Evolutionary conservation across 176 grass and related monocot species (phyloP).

Genomic region (Alloteropsis semialata): DNA sequence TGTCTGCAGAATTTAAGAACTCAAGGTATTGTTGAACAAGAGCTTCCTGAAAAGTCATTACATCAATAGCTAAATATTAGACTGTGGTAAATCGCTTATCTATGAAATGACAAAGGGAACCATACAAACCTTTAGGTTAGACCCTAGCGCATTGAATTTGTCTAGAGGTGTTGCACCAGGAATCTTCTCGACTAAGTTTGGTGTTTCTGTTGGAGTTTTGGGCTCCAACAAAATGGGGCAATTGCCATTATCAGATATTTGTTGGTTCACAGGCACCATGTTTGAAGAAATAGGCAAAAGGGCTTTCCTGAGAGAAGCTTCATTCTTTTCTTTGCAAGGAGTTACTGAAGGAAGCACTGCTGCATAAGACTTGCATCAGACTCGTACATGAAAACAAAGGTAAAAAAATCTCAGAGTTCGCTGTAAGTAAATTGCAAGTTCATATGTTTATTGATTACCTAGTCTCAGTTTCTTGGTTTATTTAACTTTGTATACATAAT

Average conservation of each 20-base stretch:
- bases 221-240: conserved; percentile 26
- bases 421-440: conserved; percentile 16
- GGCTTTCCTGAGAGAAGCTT: conserved; percentile 63
- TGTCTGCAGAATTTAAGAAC: conserved; percentile 78
- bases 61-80: conserved; percentile 8
- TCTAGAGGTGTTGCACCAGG: conserved; percentile 59
- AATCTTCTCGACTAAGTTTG: conserved; percentile 25
- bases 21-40: conserved; percentile 74
- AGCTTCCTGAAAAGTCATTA: conserved; percentile 56
- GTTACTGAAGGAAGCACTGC: conserved; percentile 29
- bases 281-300: conserved; percentile 81
- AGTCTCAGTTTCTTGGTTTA: background rate
- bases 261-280: conserved; percentile 5
- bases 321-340: conserved; percentile 48
- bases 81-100: background rate
- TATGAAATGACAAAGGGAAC: background rate
- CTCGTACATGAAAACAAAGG: background rate
- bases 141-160: conserved; percentile 63
- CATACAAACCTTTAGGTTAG: conserved; percentile 62
- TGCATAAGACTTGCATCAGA: conserved; percentile 26
- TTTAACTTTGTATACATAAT: background rate
- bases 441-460: background rate
- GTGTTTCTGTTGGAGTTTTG: conserved; percentile 47
- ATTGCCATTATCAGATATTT: conserved; percentile 24
- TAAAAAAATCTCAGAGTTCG: conserved; percentile 13